Evolutionary conservation across 805 yeast genomes (phyloP).

Genomic region (Metschnikowia orientalis): DNA sequence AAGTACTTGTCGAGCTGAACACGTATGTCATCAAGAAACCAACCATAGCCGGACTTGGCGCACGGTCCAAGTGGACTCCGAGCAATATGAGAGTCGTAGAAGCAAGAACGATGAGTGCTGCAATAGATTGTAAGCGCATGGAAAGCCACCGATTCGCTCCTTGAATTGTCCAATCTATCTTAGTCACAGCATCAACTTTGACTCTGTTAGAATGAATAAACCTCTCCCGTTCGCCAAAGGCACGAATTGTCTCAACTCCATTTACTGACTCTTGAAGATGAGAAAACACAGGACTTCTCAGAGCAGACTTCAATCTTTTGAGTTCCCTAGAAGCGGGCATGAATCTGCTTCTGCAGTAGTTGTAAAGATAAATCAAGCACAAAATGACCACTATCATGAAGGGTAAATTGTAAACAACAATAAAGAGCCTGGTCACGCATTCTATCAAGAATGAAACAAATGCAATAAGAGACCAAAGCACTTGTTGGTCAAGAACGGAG

Average conservation of each 20-base stretch:
- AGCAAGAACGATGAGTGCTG: constrained; percentile 29
- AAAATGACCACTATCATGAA: constrained; percentile 28
- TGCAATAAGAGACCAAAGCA: constrained; percentile 29
- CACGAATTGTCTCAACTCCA: constrained; percentile 35
- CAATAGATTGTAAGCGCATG: constrained; percentile 34
- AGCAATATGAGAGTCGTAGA: constrained; percentile 26
- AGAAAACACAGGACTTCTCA: constrained; percentile 31
- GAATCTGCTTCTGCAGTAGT: constrained; percentile 26
- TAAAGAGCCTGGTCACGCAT: constrained; percentile 26
- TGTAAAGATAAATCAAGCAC: constrained; percentile 26
- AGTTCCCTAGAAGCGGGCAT: constrained; percentile 35
- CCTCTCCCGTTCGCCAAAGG: constrained; percentile 28
- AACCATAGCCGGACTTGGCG: constrained; percentile 30
- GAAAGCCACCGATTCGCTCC: constrained; percentile 34
- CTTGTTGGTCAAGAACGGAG: constrained; percentile 27
- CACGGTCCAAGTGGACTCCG: constrained; percentile 21
- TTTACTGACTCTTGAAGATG: constrained; percentile 35
- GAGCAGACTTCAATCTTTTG: constrained; percentile 29
- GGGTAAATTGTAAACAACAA: constrained; percentile 31
- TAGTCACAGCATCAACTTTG: constrained; percentile 25
- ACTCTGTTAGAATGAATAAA: constrained; percentile 23
- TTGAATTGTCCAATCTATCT: constrained; percentile 21
- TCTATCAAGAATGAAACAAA: constrained; percentile 22
- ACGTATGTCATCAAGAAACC: constrained; percentile 38
- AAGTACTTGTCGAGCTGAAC: constrained; percentile 27